Base-by-base conservation (phyloP, 2,329 filamentous ascomycete genomes). In the Alternaria burnsii region DNA sequence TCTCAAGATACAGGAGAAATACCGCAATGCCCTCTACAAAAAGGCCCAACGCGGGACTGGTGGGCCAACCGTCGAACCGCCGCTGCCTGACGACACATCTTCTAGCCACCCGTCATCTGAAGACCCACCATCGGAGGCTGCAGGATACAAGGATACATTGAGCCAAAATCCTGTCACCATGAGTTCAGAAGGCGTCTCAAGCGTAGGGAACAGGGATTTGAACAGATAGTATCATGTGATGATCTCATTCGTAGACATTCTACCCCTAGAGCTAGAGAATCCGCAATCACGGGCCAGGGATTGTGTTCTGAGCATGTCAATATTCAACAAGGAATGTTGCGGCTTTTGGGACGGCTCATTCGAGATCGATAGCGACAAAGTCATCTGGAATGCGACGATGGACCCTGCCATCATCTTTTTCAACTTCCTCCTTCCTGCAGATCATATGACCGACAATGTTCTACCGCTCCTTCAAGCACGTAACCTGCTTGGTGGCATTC, bases 1-100 rank as follows among this genome's bases (percentile, higher is more conserved):
- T 48, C 47, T 70, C 28, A 53, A 46, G 22, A 55, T 70, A 3
- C 58, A 61, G 18, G 55, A 58, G 42, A 67, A 59, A 32, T 68
- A 66, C 46, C 62, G 56, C 20, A 70, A 70, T 46, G 48, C 55
- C 5, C 40, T 57, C 14, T 57, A 57, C 30, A 55, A 48, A 30
- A 41, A 32, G 9, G 38, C 44, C 24, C 36, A 52, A 14, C 50
- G 26, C 24, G 6, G 28, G 30, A 9, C 40, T 44, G 8, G 20
- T 6, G 32, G 14, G 6, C 12, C 40, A n/a, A 20, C 20, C 20
- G 22, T 26, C 20, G 46, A n/a, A 34, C 5, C 18, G 36, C n/a
- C 34, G 14, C 18, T 12, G 26, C 34, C 34, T 18, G 16, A 22
- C 18, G 24, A 14, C 18, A 14, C 40, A 14, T 22, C 18, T 4